These are phyloP conservation scores for Dioszegia crocea DNA, from an alignment of 768 basidiomycete genomes.

Conservation along the genomic window DNA sequence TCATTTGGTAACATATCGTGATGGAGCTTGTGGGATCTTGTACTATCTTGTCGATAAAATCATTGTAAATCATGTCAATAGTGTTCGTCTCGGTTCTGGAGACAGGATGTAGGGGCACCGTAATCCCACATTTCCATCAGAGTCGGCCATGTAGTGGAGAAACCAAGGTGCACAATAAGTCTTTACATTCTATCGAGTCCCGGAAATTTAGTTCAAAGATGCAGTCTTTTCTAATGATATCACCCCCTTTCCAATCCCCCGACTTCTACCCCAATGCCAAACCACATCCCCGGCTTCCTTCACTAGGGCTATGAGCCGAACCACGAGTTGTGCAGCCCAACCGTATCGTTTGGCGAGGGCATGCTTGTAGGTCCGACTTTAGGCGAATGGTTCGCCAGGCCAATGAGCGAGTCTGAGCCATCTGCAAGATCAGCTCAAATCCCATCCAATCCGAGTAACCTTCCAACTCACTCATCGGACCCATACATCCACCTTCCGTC, in stretches of 20 bases:
- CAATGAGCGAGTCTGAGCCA: conserved; percentile 49
- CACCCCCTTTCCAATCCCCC: no score
- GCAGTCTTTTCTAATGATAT: no score
- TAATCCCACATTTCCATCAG: no score
- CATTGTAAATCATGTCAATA: no score
- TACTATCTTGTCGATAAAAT: background rate
- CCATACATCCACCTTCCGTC: conserved; percentile 38
- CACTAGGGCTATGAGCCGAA: conserved; percentile 31
- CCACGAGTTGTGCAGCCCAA: conserved; percentile 51
- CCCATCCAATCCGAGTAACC: background rate
- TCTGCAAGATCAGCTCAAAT: conserved; percentile 26
- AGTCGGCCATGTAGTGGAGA: no score
- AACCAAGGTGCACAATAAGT: no score
- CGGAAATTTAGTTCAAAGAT: no score
- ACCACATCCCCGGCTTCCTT: background rate
- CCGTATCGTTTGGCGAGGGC: conserved; percentile 42
- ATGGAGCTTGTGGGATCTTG: background rate
- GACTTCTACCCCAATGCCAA: background rate
- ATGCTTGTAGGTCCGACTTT: conserved; percentile 35
- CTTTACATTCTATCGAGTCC: no score
- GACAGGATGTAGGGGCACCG: no score
- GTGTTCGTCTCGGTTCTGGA: no score
- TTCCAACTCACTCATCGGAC: conserved; percentile 48
- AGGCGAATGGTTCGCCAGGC: conserved; percentile 49
- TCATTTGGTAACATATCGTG: no score